These are phyloP conservation scores for Pleurotus giganteus DNA, from an alignment of 768 basidiomycete genomes.

Conservation along the genomic window DNA sequence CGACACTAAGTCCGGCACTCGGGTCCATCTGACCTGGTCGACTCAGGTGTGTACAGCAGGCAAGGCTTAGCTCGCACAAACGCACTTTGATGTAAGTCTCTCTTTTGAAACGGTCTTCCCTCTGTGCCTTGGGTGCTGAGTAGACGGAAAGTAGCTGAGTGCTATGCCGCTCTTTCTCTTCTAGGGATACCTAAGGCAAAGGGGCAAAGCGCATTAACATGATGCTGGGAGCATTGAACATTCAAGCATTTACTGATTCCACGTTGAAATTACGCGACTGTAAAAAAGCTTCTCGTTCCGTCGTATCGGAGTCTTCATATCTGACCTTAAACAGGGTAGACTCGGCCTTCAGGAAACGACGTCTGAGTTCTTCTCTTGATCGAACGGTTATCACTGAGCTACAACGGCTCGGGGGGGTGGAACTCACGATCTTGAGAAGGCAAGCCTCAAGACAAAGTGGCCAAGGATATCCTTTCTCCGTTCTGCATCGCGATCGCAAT, in stretches of 20 bases:
- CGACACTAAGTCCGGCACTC: slow-evolving; percentile 89
- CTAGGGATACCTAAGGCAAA: slow-evolving; percentile 47
- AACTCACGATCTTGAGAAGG: slow-evolving; percentile 94
- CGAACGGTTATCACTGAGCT: slow-evolving; percentile 3
- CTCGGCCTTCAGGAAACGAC: slow-evolving; percentile 89
- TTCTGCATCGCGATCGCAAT: slow-evolving; percentile 52
- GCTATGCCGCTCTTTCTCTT: slow-evolving; percentile 51
- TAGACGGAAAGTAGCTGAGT: slow-evolving; percentile 51
- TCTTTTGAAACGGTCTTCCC: slow-evolving; percentile 31
- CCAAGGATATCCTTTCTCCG: slow-evolving; percentile 83
- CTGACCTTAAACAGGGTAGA: slow-evolving; percentile 78
- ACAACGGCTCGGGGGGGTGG: neutral
- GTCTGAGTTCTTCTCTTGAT: slow-evolving; percentile 81
- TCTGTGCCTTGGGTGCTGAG: slow-evolving; percentile 35
- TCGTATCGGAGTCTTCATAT: slow-evolving; percentile 59
- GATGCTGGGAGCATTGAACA: slow-evolving; percentile 10
- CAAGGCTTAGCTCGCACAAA: neutral
- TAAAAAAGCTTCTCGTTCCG: slow-evolving; percentile 69
- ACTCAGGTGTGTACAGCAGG: neutral
- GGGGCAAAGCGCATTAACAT: neutral
- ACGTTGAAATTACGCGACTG: slow-evolving; percentile 62
- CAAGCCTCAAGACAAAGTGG: slow-evolving; percentile 91
- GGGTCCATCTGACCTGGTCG: slow-evolving; percentile 89
- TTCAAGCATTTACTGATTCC: slow-evolving; percentile 45
- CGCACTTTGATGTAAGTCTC: slow-evolving; percentile 80